Evolutionary conservation across 352 stramenopile genomes (phyloP), one percentile per base, ranked within the genome.

Genomic region (Globisporangium apiculatum): DNA sequence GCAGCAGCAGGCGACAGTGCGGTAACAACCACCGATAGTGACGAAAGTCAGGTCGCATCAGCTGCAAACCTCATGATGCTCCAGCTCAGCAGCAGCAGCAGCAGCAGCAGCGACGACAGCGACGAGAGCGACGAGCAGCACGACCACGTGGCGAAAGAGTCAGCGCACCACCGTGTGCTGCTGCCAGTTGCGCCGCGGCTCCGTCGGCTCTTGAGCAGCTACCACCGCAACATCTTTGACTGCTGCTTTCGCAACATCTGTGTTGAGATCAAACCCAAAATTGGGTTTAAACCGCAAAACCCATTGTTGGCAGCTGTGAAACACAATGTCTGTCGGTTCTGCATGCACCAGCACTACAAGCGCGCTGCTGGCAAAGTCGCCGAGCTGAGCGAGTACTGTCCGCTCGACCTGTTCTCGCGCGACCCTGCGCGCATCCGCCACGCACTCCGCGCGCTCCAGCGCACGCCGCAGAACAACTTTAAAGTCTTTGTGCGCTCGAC

Each of bases 281-380:
- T 89, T 46, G 83, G 84, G 1, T 90, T 91, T 55, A 82, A 91
- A 41, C 79, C 24, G 24, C 24, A 31, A 31, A 31, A 31, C 24
- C 24, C 24, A 3, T 31, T 31, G 24, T 31, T 31, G 2, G 24
- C 24, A 31, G 2, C 24, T 31, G 67, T 77, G 7, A 92, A 91
- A 65, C 68, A 75, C 38, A 58, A 65, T 10, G 76, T 86, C 11
- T 91, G 85, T 49, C 82, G 84, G 15, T 96, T 96, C 58, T 94
- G 81, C 60, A 94, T 96, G 85, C 86, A 96, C 67, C 86, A 96
- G 54, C 79, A 91, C 55, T 89, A 89, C 67, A 94, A 96, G 70
- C 73, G 76, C 37, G 57, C 64, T 10, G 62, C 74, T 18, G 82
- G 76, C 47, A 93, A 94, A 52, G 76, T 94, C 31, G 78, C 89